phyloP scores from a whole-genome alignment of 495 filamentous ascomycete species.

The Saxispiralis lemnorum region DNA sequence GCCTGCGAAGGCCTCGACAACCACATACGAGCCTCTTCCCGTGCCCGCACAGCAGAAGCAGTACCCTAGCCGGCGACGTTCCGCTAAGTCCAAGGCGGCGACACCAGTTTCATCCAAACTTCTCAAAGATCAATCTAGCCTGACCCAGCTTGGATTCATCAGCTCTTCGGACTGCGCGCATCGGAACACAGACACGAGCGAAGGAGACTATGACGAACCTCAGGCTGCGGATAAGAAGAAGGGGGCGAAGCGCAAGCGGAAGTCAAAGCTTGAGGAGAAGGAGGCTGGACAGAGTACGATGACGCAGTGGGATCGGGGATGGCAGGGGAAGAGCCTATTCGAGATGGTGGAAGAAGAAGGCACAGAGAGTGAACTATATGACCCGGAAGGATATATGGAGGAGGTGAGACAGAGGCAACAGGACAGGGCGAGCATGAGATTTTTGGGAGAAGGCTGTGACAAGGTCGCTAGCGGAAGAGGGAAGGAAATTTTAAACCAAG shows the following conservation, averaged over 20 bases:
- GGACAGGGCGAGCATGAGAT: no score
- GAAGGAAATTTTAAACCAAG: no score
- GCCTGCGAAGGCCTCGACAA: no score
- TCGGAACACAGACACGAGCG: not conserved
- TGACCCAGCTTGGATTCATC: slow-evolving; percentile 6
- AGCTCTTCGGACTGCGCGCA: not conserved
- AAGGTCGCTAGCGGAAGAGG: no score
- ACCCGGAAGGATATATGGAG: no score
- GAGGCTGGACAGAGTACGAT: not conserved
- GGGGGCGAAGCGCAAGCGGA: not conserved
- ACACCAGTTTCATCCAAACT: not conserved
- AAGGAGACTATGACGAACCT: slow-evolving; percentile 3
- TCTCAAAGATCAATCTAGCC: not conserved
- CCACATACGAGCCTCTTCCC: not conserved
- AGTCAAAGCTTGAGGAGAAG: not conserved
- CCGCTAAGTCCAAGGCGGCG: not conserved
- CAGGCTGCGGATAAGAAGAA: not conserved
- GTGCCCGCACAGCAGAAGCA: not conserved
- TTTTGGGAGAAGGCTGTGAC: no score
- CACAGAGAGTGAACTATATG: no score
- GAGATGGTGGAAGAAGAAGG: no score
- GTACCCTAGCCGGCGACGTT: not conserved
- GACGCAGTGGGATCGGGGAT: not conserved
- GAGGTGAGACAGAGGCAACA: no score
- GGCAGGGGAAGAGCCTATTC: no score